Evolutionary conservation across 129 eudicot species (phyloP).

Genomic region (Rutidosis leptorrhynchoides): DNA sequence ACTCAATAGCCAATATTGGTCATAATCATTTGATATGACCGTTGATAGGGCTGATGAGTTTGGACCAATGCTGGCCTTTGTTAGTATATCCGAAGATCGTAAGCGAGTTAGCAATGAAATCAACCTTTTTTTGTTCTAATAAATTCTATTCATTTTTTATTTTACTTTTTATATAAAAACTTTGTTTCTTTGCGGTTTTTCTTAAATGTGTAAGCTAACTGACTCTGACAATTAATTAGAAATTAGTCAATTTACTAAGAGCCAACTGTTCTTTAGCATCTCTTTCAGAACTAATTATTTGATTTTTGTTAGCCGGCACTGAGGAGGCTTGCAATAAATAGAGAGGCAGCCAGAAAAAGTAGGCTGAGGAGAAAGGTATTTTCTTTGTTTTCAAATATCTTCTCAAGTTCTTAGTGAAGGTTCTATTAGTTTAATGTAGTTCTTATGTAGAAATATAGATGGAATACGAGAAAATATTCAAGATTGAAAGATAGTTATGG

Average conservation of each 20-base stretch:
- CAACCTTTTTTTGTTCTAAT: too few species aligned
- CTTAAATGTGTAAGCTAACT: neutral
- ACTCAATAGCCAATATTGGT: too few species aligned
- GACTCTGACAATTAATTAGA: neutral
- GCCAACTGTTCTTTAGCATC: neutral
- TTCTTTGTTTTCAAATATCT: neutral
- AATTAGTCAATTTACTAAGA: neutral
- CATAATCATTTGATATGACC: too few species aligned
- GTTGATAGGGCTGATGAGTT: too few species aligned
- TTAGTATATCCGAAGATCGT: too few species aligned
- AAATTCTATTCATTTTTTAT: too few species aligned
- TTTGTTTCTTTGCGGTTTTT: too few species aligned
- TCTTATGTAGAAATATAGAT: neutral
- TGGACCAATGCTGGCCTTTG: too few species aligned
- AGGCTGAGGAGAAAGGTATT: conserved; percentile 49
- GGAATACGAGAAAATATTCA: neutral
- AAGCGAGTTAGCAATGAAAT: too few species aligned
- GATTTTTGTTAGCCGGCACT: conserved; percentile 43
- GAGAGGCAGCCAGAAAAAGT: conserved; percentile 78
- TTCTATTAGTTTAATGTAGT: neutral
- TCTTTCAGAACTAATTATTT: neutral
- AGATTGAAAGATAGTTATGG: neutral
- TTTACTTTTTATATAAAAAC: too few species aligned
- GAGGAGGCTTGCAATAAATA: conserved; percentile 78
- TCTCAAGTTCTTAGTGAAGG: neutral